Percentiles rank a stretch among this genome's conserved stretches.
These are phyloP conservation scores for Tylopilus microsporus DNA, from an alignment of 1,284 basidiomycete species.

Conservation along the genomic window DNA sequence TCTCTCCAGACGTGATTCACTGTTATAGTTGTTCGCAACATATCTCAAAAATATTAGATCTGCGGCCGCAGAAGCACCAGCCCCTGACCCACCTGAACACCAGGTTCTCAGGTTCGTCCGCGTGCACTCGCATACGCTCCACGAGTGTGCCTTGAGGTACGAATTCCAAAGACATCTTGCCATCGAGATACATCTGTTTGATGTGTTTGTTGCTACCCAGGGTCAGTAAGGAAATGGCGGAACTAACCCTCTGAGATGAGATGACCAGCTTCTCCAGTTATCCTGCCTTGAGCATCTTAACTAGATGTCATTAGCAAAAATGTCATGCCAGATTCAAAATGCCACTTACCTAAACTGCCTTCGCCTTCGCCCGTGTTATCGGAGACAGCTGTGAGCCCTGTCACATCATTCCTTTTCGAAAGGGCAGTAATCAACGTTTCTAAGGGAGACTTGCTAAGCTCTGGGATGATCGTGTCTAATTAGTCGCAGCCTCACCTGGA, in stretches of 20 bases:
- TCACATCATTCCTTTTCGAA: constrained; percentile 63
- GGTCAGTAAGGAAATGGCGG: background rate
- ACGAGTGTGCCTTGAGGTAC: constrained; percentile 88
- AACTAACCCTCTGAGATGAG: constrained; percentile 74
- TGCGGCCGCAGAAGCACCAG: background rate
- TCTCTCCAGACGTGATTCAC: too few species aligned
- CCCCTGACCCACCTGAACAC: constrained; percentile 60
- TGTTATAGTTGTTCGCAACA: constrained; percentile 82
- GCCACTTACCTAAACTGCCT: constrained; percentile 65
- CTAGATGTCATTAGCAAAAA: constrained; percentile 35
- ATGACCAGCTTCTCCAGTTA: constrained; percentile 81
- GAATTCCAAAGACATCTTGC: constrained; percentile 79
- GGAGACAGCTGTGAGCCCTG: constrained; percentile 72
- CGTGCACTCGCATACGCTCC: constrained; percentile 85
- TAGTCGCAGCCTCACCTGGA: constrained; percentile 44
- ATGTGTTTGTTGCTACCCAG: constrained; percentile 64
- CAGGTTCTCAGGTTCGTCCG: constrained; percentile 80
- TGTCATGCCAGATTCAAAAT: background rate
- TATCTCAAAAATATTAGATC: constrained; percentile 47
- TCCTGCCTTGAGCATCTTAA: constrained; percentile 67
- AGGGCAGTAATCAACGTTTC: constrained; percentile 82
- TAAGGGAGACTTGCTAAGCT: constrained; percentile 18
- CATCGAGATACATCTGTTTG: constrained; percentile 70
- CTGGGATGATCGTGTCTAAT: background rate
- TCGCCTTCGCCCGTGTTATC: constrained; percentile 83